Evolutionary conservation across 345 rosid species (phyloP).

Genomic region (Syzygium jambos): DNA sequence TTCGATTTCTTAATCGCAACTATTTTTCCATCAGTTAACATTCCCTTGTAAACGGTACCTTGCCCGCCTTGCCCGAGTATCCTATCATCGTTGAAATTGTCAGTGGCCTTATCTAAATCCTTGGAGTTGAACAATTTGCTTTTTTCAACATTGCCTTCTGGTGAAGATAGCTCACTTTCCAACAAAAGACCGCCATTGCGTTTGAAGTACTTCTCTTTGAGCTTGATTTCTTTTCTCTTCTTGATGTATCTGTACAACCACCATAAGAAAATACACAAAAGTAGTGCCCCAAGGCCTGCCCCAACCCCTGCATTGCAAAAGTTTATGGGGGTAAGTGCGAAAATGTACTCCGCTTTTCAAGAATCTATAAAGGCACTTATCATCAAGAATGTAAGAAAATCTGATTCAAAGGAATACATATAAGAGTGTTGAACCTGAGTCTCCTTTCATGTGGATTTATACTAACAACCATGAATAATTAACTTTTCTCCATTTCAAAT

Average conservation of each 20-base stretch:
- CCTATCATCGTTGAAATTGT: not conserved
- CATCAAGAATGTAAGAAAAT: too few species aligned
- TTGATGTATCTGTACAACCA: not conserved
- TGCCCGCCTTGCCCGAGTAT: not conserved
- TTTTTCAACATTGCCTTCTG: not conserved
- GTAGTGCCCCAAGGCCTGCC: too few species aligned
- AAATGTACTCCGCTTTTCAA: not conserved
- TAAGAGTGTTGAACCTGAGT: too few species aligned
- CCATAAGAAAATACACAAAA: not conserved
- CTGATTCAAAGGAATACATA: too few species aligned
- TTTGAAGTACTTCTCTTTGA: not conserved
- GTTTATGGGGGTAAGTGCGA: not conserved
- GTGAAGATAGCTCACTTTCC: not conserved
- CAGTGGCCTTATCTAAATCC: too few species aligned
- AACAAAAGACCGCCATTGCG: not conserved
- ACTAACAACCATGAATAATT: too few species aligned
- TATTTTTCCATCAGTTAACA: not conserved
- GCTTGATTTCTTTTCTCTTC: not conserved
- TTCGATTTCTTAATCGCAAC: not conserved
- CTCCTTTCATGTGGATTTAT: too few species aligned
- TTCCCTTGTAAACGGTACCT: not conserved
- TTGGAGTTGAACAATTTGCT: not conserved
- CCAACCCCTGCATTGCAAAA: too few species aligned
- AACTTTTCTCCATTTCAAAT: too few species aligned
- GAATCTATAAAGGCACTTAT: not conserved